Base-by-base conservation (phyloP, 1,139 yeast species). In the Kluyveromyces sp. region DNA sequence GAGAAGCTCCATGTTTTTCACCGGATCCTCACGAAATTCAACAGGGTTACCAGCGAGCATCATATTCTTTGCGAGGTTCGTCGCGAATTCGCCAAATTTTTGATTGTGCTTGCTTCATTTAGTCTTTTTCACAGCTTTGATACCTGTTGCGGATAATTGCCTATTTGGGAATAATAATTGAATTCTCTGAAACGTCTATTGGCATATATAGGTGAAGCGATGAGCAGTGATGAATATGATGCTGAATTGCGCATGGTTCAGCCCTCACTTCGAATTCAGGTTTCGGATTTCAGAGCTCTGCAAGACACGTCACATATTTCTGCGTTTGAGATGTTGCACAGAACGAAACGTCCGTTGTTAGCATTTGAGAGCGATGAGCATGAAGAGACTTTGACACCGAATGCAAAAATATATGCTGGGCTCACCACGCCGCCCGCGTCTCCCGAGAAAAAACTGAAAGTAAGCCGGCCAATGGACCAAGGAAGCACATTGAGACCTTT, bases 361-460 rank as follows among this genome's bases (percentile, higher is more conserved):
- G 32, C 34, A 15, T 33, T 39, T 18, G 35, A 33, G 17, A 12
- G 17, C 11, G 44, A 33, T 8, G 41, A 30, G 18, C 31, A 15
- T 12, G 20, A 15, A 8, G 44, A 37, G 17, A 38, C 15, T 9
- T 3, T 36, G 19, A 34, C 34, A 20, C 42, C 45, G 8, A 36
- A 38, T 4, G 43, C 32, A 6, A 42, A 39, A 41, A 36, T 41
- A 30, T 18, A 35, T 18, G 20, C 31, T 7, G 49, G 49, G 11
- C 40, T 47, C 20, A 35, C 45, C 15, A 47, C 49, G 19, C 49
- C 49, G 18, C 49, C 49, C n/a, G 45, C 43, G 4, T 47, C 49
- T 8, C 49, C 49, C 11, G 49, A 42, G 37, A 46, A 46, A 35
- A 20, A 40, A 28, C 29, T 15, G 17, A 32, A 18, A 19, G 19